Evolutionary conservation across 2,329 filamentous ascomycete genomes (phyloP).

Genomic region (Ceratocystis smalleyi): DNA sequence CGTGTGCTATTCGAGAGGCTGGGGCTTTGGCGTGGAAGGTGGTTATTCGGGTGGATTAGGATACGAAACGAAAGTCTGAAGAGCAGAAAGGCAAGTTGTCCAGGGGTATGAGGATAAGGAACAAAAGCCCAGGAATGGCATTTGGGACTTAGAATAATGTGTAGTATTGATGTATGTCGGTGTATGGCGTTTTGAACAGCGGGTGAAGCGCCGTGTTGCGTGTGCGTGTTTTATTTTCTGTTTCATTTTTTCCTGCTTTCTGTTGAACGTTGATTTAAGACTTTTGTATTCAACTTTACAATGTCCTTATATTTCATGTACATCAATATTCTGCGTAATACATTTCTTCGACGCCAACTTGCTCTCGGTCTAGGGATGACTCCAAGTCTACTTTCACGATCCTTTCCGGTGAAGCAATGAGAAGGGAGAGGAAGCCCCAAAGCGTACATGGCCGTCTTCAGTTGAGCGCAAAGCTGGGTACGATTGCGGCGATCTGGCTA

Average conservation of each 20-base stretch:
- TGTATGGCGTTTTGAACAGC: background rate
- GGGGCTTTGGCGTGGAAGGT: constrained; percentile 54
- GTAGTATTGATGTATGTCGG: background rate
- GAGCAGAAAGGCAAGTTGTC: background rate
- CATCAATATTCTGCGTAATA: too few species aligned
- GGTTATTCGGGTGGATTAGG: constrained; percentile 40
- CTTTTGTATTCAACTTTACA: background rate
- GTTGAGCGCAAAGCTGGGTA: background rate
- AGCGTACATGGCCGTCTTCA: background rate
- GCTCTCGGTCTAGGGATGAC: background rate
- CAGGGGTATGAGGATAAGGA: background rate
- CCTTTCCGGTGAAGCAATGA: background rate
- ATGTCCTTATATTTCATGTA: too few species aligned
- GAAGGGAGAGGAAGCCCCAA: background rate
- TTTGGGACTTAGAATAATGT: background rate
- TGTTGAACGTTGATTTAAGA: background rate
- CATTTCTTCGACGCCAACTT: background rate
- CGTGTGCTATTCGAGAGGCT: constrained; percentile 61
- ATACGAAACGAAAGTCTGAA: background rate
- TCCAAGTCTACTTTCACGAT: background rate
- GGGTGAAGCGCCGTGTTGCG: background rate
- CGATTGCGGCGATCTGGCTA: background rate
- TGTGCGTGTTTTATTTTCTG: background rate
- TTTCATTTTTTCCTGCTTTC: background rate
- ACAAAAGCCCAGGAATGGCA: background rate